These are phyloP conservation scores for Termitomyces sp. DNA, from an alignment of 768 basidiomycete species.

Conservation along the genomic window DNA sequence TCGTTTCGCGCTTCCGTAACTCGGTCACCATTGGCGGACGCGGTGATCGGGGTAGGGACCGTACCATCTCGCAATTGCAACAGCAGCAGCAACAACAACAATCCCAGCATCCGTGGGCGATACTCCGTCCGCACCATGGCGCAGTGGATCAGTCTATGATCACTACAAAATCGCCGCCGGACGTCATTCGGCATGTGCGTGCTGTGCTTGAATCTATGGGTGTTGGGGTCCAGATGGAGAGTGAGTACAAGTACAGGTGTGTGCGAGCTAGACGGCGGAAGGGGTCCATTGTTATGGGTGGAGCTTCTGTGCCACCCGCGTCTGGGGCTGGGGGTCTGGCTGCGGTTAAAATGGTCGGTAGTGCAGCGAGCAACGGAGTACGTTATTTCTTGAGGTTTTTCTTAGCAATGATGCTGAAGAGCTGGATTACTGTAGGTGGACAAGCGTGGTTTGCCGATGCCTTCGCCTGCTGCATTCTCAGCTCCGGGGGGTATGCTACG, in stretches of 20 bases:
- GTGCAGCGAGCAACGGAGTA: conserved; percentile 84
- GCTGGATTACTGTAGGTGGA: conserved; percentile 54
- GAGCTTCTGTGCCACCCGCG: conserved; percentile 25
- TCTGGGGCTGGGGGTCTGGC: conserved; percentile 36
- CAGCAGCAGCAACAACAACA: conserved; percentile 6
- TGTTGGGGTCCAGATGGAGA: conserved; percentile 81
- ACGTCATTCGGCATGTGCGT: conserved; percentile 83
- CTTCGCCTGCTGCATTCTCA: conserved; percentile 67
- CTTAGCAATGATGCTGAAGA: conserved; percentile 1
- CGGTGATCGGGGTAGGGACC: conserved; percentile 9
- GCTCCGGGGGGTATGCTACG: conserved; percentile 76
- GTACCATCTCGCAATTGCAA: conserved; percentile 22
- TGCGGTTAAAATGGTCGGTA: conserved; percentile 72
- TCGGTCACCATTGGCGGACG: conserved; percentile 40
- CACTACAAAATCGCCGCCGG: conserved; percentile 76
- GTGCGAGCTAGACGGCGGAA: conserved; percentile 72
- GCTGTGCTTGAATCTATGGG: conserved; percentile 85
- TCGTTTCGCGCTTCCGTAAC: conserved; percentile 44
- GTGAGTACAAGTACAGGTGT: conserved; percentile 88
- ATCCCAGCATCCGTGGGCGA: conserved; percentile 25
- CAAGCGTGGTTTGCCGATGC: conserved; percentile 81
- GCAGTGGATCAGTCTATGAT: conserved; percentile 88
- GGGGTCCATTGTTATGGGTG: conserved; percentile 32
- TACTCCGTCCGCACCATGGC: conserved; percentile 82
- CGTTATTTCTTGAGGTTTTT: conserved; percentile 26